phyloP scores from a whole-genome alignment of 805 yeast species.

The Ogataea trehalophila region DNA sequence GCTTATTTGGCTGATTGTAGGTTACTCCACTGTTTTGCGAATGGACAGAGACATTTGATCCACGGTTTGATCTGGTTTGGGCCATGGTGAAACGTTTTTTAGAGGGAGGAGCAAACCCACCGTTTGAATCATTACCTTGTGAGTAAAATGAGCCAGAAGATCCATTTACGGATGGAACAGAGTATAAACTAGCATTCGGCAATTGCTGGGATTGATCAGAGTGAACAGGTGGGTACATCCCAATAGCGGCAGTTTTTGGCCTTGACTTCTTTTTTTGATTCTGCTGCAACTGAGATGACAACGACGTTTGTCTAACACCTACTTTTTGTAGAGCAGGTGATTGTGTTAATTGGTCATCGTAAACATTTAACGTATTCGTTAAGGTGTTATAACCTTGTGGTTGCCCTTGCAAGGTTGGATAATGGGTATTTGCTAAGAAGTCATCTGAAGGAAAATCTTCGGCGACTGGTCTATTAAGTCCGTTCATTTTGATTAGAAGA shows the following conservation, averaged over 20 bases:
- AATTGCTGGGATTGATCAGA: neutral
- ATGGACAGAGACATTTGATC: conserved; percentile 3
- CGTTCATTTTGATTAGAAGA: conserved; percentile 3
- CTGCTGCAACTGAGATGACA: conserved; percentile 22
- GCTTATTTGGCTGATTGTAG: conserved; percentile 1
- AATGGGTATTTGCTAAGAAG: conserved; percentile 1
- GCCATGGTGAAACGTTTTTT: conserved; percentile 4
- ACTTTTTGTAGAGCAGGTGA: conserved; percentile 19
- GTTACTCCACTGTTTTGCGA: neutral
- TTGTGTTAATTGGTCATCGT: conserved; percentile 25
- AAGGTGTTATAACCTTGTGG: neutral
- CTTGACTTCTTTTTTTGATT: conserved; percentile 24
- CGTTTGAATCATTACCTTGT: neutral
- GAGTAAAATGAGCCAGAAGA: conserved; percentile 4
- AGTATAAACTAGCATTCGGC: conserved; percentile 6
- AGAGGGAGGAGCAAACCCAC: conserved; percentile 5
- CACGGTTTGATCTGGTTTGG: conserved; percentile 3
- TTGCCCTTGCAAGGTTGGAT: neutral
- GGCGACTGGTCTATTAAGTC: conserved; percentile 3
- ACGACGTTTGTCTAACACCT: conserved; percentile 29
- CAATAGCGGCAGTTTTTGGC: conserved; percentile 19
- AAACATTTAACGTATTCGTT: conserved; percentile 15
- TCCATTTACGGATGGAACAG: conserved; percentile 5
- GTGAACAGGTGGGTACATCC: conserved; percentile 1
- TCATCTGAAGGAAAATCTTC: conserved; percentile 5